Conservation (phyloP, 1,284 basidiomycete genomes). For the Boletus sp. region DNA sequence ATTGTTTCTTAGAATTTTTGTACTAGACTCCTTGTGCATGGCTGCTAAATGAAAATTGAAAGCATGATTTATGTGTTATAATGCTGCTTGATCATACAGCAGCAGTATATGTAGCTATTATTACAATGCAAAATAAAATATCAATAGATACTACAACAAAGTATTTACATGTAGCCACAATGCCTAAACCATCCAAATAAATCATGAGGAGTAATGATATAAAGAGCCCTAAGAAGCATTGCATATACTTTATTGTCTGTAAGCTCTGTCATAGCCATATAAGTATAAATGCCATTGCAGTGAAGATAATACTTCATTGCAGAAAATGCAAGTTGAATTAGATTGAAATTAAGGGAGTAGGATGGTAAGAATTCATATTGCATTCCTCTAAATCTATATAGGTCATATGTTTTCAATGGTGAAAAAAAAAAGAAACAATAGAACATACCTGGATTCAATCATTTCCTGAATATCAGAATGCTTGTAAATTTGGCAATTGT, state of each 20-base stretch:
- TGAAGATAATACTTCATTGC: not conserved
- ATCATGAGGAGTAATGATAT: not conserved
- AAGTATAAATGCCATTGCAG: not conserved
- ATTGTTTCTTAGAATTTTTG: no score
- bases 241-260: not conserved
- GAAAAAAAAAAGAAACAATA: not conserved
- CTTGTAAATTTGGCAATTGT: conserved; percentile 14
- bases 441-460: not conserved
- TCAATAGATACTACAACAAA: not conserved
- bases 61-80: no score
- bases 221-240: not conserved
- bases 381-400: not conserved
- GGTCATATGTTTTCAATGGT: not conserved
- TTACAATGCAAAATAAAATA: no score
- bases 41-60: no score
- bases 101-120: no score
- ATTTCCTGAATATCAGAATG: conserved; percentile 2
- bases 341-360: conserved; percentile 5
- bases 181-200: not conserved
- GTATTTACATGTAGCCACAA: not conserved
- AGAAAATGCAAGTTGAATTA: not conserved
- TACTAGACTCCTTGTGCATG: no score
- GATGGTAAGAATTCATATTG: conserved; percentile 8
- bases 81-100: no score
- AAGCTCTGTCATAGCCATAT: not conserved